Conservation (phyloP, 2,329 filamentous ascomycete genomes). For the Aspergillus arachidicola region DNA sequence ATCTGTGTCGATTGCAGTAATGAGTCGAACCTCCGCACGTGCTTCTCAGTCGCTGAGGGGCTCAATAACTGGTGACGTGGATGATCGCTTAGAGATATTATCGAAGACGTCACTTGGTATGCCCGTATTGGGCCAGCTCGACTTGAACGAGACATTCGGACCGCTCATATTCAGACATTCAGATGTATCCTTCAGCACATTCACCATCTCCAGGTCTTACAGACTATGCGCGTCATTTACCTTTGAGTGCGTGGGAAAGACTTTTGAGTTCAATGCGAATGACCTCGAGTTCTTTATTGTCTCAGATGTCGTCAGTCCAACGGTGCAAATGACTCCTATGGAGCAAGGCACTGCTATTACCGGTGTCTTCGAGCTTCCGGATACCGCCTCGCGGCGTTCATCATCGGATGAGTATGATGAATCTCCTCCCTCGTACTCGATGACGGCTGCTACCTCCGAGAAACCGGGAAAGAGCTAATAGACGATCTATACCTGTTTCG, state of each 20-base stretch:
- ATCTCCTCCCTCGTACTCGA: not conserved
- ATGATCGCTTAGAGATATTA: conserved; percentile 13
- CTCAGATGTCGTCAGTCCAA: not conserved
- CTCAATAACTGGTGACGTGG: conserved; percentile 10
- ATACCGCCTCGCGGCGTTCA: not conserved
- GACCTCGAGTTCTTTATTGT: conserved; percentile 8
- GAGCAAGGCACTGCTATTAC: not conserved
- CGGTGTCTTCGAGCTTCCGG: not conserved
- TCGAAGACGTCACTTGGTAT: conserved; percentile 8
- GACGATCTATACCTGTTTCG: not conserved
- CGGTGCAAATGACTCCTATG: not conserved
- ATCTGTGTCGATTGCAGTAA: conserved; percentile 7
- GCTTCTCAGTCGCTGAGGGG: conserved; percentile 18
- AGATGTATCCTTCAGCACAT: conserved; percentile 17
- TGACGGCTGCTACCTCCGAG: not conserved
- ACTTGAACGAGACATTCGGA: conserved; percentile 12
- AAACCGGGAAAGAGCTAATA: not conserved
- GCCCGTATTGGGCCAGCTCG: conserved; percentile 5
- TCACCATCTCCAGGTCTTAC: conserved; percentile 14
- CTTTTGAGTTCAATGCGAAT: not conserved
- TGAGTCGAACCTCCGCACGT: conserved; percentile 14
- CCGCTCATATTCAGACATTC: conserved; percentile 10
- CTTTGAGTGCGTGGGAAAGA: conserved; percentile 15
- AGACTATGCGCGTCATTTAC: conserved; percentile 6
- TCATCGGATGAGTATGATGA: not conserved